Conservation (phyloP, 2,329 filamentous ascomycete species). For the Cordyceps farinosa region DNA sequence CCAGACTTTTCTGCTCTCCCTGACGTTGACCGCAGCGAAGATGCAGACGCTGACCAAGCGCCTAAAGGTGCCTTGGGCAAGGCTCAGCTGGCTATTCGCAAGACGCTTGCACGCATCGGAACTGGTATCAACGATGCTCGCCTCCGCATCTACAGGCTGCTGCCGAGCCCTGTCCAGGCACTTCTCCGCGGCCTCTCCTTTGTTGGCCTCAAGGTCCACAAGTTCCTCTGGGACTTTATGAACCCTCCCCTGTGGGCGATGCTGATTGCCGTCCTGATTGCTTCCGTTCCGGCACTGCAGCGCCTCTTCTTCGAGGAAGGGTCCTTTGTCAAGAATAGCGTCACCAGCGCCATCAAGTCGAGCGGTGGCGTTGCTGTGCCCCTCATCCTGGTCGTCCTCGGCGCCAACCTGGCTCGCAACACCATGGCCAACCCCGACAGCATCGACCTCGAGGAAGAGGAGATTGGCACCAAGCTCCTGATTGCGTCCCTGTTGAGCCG, state of each 20-base stretch:
- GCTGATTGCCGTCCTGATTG: slow-evolving; percentile 85
- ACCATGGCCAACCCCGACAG: slow-evolving; percentile 68
- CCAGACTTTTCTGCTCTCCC: slow-evolving; percentile 61
- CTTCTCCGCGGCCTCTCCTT: slow-evolving; percentile 29
- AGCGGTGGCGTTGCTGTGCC: slow-evolving; percentile 90
- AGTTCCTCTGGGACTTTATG: slow-evolving; percentile 88
- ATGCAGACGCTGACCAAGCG: slow-evolving; percentile 24
- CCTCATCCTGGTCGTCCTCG: slow-evolving; percentile 89
- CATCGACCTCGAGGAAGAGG: slow-evolving; percentile 65
- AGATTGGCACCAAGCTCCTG: slow-evolving; percentile 70
- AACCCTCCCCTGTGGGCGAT: slow-evolving; percentile 98
- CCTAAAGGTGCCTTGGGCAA: slow-evolving; percentile 33
- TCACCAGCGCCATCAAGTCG: slow-evolving; percentile 81
- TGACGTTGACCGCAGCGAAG: slow-evolving; percentile 40
- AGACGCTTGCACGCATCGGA: not conserved
- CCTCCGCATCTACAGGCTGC: slow-evolving; percentile 22
- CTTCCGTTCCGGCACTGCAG: slow-evolving; percentile 80
- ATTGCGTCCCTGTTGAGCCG: slow-evolving; percentile 81
- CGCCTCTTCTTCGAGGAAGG: slow-evolving; percentile 82
- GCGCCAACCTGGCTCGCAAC: slow-evolving; percentile 89
- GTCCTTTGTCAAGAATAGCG: slow-evolving; percentile 87
- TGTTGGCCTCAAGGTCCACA: slow-evolving; percentile 46
- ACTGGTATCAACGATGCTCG: not conserved
- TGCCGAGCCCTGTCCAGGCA: slow-evolving; percentile 42
- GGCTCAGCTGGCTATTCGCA: slow-evolving; percentile 31